These are phyloP conservation scores for Spergularia bocconei DNA, from an alignment of 148 eudicot genomes.

Conservation along the genomic window DNA sequence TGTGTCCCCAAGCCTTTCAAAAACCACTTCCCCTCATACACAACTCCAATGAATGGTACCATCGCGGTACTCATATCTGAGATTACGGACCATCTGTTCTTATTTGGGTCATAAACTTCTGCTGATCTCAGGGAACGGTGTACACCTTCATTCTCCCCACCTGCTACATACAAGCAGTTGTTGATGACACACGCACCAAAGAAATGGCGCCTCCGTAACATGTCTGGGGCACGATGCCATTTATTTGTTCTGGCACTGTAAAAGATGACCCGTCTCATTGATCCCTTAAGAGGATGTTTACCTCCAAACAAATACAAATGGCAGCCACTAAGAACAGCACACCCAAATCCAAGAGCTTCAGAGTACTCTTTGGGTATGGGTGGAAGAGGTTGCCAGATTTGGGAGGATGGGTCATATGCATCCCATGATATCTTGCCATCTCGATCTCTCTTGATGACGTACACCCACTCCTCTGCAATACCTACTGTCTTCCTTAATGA, in stretches of 20 bases:
- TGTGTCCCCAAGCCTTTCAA: slow-evolving; percentile 84
- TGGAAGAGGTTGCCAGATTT: slow-evolving; percentile 86
- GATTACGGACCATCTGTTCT: slow-evolving; percentile 75
- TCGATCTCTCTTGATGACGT: slow-evolving; percentile 73
- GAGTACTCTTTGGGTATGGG: slow-evolving; percentile 89
- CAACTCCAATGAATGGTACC: slow-evolving; percentile 88
- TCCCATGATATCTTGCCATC: slow-evolving; percentile 87
- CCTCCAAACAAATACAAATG: slow-evolving; percentile 91
- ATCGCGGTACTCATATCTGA: slow-evolving; percentile 87
- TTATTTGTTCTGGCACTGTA: slow-evolving; percentile 89
- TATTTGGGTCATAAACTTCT: slow-evolving; percentile 83
- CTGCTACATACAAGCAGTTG: slow-evolving; percentile 91
- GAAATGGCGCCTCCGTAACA: slow-evolving; percentile 79
- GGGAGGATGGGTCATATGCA: slow-evolving; percentile 75
- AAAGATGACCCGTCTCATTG: slow-evolving; percentile 89
- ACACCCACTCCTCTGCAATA: slow-evolving; percentile 85
- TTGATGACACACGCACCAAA: slow-evolving; percentile 90
- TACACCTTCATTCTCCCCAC: slow-evolving; percentile 81
- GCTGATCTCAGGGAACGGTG: slow-evolving; percentile 75
- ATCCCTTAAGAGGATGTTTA: slow-evolving; percentile 86
- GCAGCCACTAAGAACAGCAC: slow-evolving; percentile 91
- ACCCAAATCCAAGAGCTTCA: slow-evolving; percentile 78
- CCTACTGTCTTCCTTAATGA: slow-evolving; percentile 61
- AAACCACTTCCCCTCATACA: slow-evolving; percentile 87
- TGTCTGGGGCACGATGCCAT: slow-evolving; percentile 97